Conservation (phyloP, 2,329 filamentous ascomycete species). For the Ceratocystis lukuohia region DNA sequence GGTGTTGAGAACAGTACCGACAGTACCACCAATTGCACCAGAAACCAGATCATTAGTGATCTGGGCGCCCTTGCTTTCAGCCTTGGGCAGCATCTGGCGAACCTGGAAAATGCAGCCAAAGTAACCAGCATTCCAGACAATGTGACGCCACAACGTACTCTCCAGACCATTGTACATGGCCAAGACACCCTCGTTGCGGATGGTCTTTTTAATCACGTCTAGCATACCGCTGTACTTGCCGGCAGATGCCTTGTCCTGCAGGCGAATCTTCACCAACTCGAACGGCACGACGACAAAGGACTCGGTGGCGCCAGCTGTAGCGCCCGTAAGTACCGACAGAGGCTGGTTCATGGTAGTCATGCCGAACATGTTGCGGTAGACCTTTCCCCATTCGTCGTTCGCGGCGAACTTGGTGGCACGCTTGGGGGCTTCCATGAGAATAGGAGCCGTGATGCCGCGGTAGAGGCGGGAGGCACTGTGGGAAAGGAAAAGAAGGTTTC, state of each 20-base stretch:
- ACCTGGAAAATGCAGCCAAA: conserved; percentile 99
- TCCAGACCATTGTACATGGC: conserved; percentile 95
- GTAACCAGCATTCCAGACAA: conserved; percentile 82
- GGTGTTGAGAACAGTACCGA: conserved; percentile 84
- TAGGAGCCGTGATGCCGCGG: conserved; percentile 87
- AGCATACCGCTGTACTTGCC: conserved; percentile 74
- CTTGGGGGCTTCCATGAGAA: conserved; percentile 92
- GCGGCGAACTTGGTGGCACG: conserved; percentile 96
- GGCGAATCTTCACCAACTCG: conserved; percentile 93
- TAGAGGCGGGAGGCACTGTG: conserved; percentile 74
- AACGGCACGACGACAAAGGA: conserved; percentile 96
- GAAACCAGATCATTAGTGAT: conserved; percentile 80
- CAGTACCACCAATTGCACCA: conserved; percentile 74
- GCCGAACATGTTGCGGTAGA: conserved; percentile 82
- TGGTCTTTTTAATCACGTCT: conserved; percentile 68
- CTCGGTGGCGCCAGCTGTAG: conserved; percentile 88
- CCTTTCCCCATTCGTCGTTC: conserved; percentile 94
- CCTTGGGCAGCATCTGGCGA: conserved; percentile 64
- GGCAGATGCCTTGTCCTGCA: conserved; percentile 89
- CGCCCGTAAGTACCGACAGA: conserved; percentile 84
- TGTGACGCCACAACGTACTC: conserved; percentile 91
- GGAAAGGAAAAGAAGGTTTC: neutral
- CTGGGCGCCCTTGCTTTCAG: conserved; percentile 66
- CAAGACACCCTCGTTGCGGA: conserved; percentile 68
- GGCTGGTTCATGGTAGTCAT: conserved; percentile 78